Percentiles rank a stretch among this genome's conserved stretches.
phyloP scores from a whole-genome alignment of 768 basidiomycete genomes.

The Xerocomellus amylosporus region DNA sequence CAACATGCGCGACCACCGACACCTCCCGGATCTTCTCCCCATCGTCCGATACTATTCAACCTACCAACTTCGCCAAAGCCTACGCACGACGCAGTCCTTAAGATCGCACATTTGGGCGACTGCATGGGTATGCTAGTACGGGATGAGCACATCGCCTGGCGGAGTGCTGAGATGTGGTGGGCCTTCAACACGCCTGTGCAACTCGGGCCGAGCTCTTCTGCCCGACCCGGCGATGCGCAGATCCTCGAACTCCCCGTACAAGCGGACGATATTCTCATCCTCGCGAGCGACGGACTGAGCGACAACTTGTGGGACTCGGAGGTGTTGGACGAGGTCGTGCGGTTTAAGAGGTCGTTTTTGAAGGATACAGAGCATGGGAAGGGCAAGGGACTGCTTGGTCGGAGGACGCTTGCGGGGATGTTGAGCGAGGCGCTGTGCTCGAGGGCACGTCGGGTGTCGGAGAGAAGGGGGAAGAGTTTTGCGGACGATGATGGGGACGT shows the following conservation, averaged over 20 bases:
- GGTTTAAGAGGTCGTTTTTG: constrained; percentile 47
- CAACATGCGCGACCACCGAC: constrained; percentile 38
- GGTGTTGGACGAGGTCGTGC: constrained; percentile 73
- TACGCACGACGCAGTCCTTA: constrained; percentile 58
- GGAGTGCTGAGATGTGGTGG: constrained; percentile 94
- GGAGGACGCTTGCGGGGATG: constrained; percentile 62
- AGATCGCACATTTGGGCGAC: constrained; percentile 84
- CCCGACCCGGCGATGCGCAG: constrained; percentile 65
- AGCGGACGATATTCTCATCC: constrained; percentile 73
- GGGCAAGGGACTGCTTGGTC: constrained; percentile 36
- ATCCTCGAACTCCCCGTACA: constrained; percentile 66
- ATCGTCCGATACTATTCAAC: constrained; percentile 19
- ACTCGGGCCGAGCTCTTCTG: constrained; percentile 59
- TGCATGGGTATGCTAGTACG: constrained; percentile 87
- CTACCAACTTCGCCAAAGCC: constrained; percentile 29
- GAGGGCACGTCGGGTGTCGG: constrained; percentile 67
- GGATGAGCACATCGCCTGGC: constrained; percentile 74
- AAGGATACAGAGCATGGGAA: constrained; percentile 16
- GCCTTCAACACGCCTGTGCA: constrained; percentile 66
- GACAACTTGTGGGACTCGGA: constrained; percentile 92
- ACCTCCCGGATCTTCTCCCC: constrained; percentile 13
- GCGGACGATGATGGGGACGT: constrained; percentile 28
- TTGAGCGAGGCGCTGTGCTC: constrained; percentile 80
- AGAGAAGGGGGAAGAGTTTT: constrained; percentile 36
- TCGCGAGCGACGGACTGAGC: constrained; percentile 77